Percentiles rank a stretch among this genome's conserved stretches.
Conservation (phyloP, 2,329 filamentous ascomycete species). For the Monosporascus sp. region DNA sequence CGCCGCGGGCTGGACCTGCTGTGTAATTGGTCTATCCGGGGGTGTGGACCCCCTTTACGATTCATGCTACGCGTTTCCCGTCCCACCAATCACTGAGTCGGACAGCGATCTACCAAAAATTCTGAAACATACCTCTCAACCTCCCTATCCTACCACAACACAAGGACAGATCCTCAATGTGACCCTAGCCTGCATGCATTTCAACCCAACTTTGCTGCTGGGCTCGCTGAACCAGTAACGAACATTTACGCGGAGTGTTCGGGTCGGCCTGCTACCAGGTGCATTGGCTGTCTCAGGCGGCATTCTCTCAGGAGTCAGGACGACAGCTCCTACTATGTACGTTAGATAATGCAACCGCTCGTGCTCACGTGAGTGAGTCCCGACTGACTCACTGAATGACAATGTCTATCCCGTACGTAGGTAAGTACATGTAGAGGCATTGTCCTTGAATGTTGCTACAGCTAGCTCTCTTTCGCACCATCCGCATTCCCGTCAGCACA, state of each 20-base stretch:
- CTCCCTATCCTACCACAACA: neutral
- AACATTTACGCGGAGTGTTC: neutral
- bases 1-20: neutral
- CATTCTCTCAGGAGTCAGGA: no score
- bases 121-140: neutral
- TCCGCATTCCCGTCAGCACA: neutral
- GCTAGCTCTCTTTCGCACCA: neutral
- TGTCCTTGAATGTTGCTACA: neutral
- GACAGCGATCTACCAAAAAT: neutral
- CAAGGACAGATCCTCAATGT: neutral
- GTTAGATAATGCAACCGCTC: no score
- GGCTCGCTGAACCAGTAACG: neutral
- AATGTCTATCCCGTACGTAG: no score
- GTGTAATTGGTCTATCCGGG: neutral
- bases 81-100: neutral
- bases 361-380: no score
- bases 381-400: no score
- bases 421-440: no score
- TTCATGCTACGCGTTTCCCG: neutral
- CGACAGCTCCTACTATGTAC: no score
- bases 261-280: neutral
- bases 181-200: neutral
- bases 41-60: neutral
- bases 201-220: neutral
- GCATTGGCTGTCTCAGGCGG: no score